These are phyloP conservation scores for Barbatosphaeria neglecta DNA, from an alignment of 495 filamentous ascomycete species.

Conservation along the genomic window DNA sequence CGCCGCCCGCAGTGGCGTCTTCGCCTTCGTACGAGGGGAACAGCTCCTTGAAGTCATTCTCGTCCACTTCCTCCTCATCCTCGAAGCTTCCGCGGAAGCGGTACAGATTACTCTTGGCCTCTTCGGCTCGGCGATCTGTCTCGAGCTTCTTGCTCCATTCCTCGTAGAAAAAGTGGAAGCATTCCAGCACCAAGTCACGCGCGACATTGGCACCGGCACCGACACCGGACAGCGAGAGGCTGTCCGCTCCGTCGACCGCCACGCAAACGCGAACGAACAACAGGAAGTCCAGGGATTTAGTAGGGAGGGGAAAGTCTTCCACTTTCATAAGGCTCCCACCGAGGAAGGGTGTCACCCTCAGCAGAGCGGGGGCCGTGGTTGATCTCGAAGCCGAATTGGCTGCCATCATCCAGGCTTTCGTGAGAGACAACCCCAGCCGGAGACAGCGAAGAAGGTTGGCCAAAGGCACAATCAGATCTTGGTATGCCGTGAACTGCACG, in stretches of 20 bases:
- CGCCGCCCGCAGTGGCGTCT: slow-evolving; percentile 4
- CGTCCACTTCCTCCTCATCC: slow-evolving; percentile 63
- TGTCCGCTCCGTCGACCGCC: slow-evolving; percentile 29
- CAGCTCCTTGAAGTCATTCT: slow-evolving; percentile 62
- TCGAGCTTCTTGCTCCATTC: slow-evolving; percentile 66
- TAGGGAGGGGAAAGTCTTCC: slow-evolving; percentile 12
- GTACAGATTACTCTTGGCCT: slow-evolving; percentile 63
- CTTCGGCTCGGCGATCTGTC: slow-evolving; percentile 59
- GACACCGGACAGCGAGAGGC: slow-evolving; percentile 23
- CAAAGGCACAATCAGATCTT: slow-evolving; percentile 69
- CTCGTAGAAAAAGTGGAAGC: slow-evolving; percentile 60
- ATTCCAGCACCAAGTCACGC: slow-evolving; percentile 29
- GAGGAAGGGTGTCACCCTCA: slow-evolving; percentile 51
- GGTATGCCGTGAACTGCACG: slow-evolving; percentile 59
- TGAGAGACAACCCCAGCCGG: slow-evolving; percentile 60
- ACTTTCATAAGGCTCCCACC: slow-evolving; percentile 27
- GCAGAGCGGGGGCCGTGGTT: slow-evolving; percentile 24
- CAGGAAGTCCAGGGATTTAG: slow-evolving; percentile 38
- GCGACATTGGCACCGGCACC: too few relatives aligned
- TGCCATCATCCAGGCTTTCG: slow-evolving; percentile 25
- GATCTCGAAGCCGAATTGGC: slow-evolving; percentile 11
- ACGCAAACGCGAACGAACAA: slow-evolving; percentile 22
- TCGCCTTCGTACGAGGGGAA: slow-evolving; percentile 66
- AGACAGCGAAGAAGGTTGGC: slow-evolving; percentile 74
- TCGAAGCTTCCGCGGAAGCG: slow-evolving; percentile 64